Base-by-base conservation (phyloP, 2,329 filamentous ascomycete species). In the Stagonosporopsis rhizophila region DNA sequence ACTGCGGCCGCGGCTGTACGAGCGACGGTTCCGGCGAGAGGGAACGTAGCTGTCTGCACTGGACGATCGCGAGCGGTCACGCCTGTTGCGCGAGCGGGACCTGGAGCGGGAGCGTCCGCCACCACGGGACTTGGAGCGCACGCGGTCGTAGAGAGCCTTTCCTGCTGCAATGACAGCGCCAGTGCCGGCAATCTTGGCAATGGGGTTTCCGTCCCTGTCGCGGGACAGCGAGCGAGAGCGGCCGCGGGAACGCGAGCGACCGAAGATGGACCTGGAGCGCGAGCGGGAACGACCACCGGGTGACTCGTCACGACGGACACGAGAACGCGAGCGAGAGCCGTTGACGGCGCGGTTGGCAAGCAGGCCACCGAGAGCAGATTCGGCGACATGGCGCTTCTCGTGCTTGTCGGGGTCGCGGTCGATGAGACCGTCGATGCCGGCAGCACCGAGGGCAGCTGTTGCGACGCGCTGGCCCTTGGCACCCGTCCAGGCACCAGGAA, bases 391-490 rank as follows among this genome's bases (percentile, higher is more conserved):
- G 44, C 91, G 86, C 78, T 92, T 96, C 62, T 79, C 79, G 78
- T 92, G 88, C 73, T 91, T 88, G 66, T 89, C 86, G 6, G 87
- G 83, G 67, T 92, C 84, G 47, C 81, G 81, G 64, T 88, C 86
- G 53, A 89, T 81, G 38, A 92, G 84, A 22, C 88, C 88, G 75
- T 97, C 92, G 59, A 96, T 89, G 55, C 92, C 90, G 64, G 91
- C 94, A 57, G 94, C 92, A 77, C 91, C 89, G 25, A 88, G 77
- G 32, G 94, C 94, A 44, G 92, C 93, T 20, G 94, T 97, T 44
- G 96, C 84, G 58, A 98, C 86, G 48, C 94, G 91, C 80, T 92
- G 95, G 64, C 92, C 91, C 79, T 97, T 97, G 61, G 91, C 89
- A 34, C 93, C 94, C 61, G 88, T 89, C 92, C 93, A 97, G 39